Conservation (phyloP, 1,284 basidiomycete species). For the Ustilago bromivora region DNA sequence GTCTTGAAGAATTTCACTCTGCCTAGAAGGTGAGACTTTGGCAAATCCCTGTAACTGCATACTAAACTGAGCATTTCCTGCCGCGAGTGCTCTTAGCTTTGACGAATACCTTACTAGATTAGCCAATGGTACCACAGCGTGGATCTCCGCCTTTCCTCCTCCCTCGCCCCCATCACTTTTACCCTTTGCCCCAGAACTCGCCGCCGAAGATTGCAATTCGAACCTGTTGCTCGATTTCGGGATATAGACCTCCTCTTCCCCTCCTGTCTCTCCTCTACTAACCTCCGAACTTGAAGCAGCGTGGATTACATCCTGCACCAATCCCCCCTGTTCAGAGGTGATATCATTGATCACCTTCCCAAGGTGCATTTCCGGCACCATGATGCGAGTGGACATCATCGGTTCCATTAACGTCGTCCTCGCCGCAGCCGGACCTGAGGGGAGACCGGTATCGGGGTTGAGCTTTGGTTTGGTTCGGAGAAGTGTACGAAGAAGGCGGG, state of each 20-base stretch:
- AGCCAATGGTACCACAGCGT: conserved; percentile 79
- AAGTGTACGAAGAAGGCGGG: conserved; percentile 46
- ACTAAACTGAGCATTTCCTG: conserved; percentile 83
- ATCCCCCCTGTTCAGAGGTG: conserved; percentile 60
- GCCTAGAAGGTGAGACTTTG: conserved; percentile 65
- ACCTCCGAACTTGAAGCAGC: neutral
- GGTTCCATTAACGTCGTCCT: conserved; percentile 65
- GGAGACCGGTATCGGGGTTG: conserved; percentile 15
- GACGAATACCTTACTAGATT: conserved; percentile 83
- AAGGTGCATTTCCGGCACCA: conserved; percentile 43
- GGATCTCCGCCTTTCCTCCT: conserved; percentile 53
- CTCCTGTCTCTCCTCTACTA: conserved; percentile 68
- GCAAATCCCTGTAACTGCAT: conserved; percentile 82
- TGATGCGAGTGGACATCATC: conserved; percentile 63
- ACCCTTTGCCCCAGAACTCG: conserved; percentile 62
- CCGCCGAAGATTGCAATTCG: conserved; percentile 75
- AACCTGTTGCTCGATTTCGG: conserved; percentile 75
- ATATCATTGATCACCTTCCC: conserved; percentile 66
- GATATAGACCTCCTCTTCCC: conserved; percentile 76
- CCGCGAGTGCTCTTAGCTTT: conserved; percentile 81
- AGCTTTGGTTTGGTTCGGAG: conserved; percentile 34
- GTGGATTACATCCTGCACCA: conserved; percentile 59
- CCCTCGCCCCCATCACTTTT: conserved; percentile 33
- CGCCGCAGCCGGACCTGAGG: neutral
- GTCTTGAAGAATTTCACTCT: conserved; percentile 57